Percentiles rank a stretch among this genome's conserved stretches.
These are phyloP conservation scores for Alternaria novae-zelandiae DNA, from an alignment of 2,329 filamentous ascomycete species.

Conservation along the genomic window DNA sequence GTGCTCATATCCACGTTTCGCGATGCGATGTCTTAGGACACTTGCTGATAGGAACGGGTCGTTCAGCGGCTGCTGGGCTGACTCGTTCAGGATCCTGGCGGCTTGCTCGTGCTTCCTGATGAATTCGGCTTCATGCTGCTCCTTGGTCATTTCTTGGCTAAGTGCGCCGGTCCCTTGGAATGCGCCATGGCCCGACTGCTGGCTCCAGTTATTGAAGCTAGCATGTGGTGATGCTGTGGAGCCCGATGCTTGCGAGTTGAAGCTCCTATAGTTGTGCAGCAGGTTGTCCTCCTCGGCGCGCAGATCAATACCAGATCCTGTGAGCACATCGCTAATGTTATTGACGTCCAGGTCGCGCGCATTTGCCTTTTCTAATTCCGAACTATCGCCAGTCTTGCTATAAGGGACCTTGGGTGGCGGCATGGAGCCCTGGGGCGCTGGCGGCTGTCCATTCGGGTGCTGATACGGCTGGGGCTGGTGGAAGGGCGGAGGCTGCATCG, in stretches of 20 bases:
- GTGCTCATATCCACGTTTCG: conserved; percentile 64
- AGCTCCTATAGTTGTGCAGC: conserved; percentile 68
- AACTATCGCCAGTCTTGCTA: conserved; percentile 50
- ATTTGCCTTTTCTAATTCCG: conserved; percentile 62
- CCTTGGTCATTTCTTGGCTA: conserved; percentile 67
- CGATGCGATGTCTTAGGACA: conserved; percentile 60
- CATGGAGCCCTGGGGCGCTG: conserved; percentile 55
- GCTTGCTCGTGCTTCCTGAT: conserved; percentile 71
- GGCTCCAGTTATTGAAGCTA: conserved; percentile 56
- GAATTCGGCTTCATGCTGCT: conserved; percentile 69
- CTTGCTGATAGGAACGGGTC: conserved; percentile 75
- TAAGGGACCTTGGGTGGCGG: conserved; percentile 68
- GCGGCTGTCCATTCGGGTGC: conserved; percentile 32
- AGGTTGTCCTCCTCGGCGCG: conserved; percentile 85
- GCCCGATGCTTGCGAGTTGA: conserved; percentile 46
- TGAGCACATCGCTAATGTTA: conserved; percentile 82
- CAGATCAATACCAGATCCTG: conserved; percentile 84
- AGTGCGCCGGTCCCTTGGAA: conserved; percentile 49
- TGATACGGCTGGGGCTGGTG: conserved; percentile 60
- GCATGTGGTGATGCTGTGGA: conserved; percentile 50
- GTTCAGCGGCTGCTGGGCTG: conserved; percentile 71
- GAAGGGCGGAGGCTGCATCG: conserved; percentile 47
- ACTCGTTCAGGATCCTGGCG: conserved; percentile 65
- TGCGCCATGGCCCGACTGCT: conserved; percentile 45
- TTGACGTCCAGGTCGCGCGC: conserved; percentile 65